Evolutionary conservation across 2,329 filamentous ascomycete species (phyloP).

Genomic region (Fusarium sublunatum): DNA sequence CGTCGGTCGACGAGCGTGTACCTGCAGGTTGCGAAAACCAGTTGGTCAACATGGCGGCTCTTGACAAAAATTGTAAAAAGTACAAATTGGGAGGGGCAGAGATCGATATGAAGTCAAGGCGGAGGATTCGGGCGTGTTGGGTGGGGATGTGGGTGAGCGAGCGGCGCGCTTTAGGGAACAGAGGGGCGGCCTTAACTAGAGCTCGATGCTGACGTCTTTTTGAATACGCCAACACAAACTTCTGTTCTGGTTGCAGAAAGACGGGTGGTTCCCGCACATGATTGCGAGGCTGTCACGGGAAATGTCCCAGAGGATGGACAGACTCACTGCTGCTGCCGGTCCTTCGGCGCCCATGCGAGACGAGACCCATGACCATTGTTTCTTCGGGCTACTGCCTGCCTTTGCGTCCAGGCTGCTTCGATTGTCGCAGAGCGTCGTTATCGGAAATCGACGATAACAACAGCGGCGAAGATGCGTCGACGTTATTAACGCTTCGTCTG

Average conservation of each 20-base stretch:
- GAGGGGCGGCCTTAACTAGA: slow-evolving; percentile 31
- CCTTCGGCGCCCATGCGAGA: slow-evolving; percentile 49
- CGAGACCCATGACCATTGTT: slow-evolving; percentile 51
- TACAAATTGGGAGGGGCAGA: slow-evolving; percentile 27
- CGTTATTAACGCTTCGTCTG: slow-evolving; percentile 8
- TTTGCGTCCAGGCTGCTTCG: slow-evolving; percentile 9
- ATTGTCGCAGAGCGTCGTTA: slow-evolving; percentile 7
- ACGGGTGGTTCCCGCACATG: slow-evolving; percentile 2
- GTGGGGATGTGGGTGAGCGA: slow-evolving; percentile 44
- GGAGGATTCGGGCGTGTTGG: slow-evolving; percentile 40
- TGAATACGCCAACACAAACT: slow-evolving; percentile 12
- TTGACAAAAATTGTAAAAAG: slow-evolving; percentile 32
- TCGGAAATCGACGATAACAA: background rate
- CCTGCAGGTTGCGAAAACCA: slow-evolving; percentile 57
- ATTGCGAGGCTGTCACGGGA: slow-evolving; percentile 8
- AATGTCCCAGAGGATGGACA: slow-evolving; percentile 19
- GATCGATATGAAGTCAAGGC: slow-evolving; percentile 27
- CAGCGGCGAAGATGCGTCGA: background rate
- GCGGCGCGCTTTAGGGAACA: slow-evolving; percentile 34
- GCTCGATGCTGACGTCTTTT: slow-evolving; percentile 32
- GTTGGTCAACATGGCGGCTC: slow-evolving; percentile 55
- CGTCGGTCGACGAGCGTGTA: slow-evolving; percentile 68
- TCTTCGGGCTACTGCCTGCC: slow-evolving; percentile 25
- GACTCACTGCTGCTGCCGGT: slow-evolving; percentile 45
- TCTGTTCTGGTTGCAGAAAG: slow-evolving; percentile 3